phyloP scores from a whole-genome alignment of 129 eudicot genomes.

The Sambucus nigra region DNA sequence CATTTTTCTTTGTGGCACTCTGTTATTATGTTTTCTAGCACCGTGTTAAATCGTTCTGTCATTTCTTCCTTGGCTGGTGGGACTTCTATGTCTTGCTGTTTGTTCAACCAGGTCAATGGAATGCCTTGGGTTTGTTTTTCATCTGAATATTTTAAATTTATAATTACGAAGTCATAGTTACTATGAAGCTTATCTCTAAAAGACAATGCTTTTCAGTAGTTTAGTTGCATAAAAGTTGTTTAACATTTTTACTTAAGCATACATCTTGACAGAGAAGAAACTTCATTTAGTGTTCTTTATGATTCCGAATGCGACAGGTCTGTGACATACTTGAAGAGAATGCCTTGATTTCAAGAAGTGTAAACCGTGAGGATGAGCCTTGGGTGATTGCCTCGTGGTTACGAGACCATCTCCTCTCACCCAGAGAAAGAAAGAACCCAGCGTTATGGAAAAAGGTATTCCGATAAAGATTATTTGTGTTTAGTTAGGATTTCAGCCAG shows the following conservation, averaged over 20 bases:
- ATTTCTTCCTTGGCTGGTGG: too few relatives aligned
- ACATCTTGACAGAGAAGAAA: conserved; percentile 4
- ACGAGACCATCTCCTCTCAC: conserved; percentile 75
- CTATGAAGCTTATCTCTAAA: too few relatives aligned
- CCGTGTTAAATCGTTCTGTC: too few relatives aligned
- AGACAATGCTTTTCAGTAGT: not conserved
- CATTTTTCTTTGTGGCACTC: too few relatives aligned
- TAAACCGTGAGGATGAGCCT: conserved; percentile 47
- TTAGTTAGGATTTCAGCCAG: not conserved
- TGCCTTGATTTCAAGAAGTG: conserved; percentile 47
- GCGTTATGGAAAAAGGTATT: conserved; percentile 91
- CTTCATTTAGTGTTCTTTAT: too few relatives aligned
- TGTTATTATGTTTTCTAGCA: too few relatives aligned
- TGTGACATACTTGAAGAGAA: conserved; percentile 81
- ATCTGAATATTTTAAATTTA: not conserved
- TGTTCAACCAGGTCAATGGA: not conserved
- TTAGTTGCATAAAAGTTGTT: not conserved
- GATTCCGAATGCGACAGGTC: too few relatives aligned
- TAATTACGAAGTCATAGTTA: too few relatives aligned
- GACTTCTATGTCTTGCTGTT: too few relatives aligned
- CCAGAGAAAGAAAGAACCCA: conserved; percentile 86
- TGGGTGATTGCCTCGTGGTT: conserved; percentile 89
- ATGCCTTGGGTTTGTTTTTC: not conserved
- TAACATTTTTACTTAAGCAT: too few relatives aligned
- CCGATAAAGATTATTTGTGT: not conserved